A percentile compares a stretch with the other conserved stretches of the same genome.
Evolutionary conservation across 805 yeast genomes (phyloP).

Genomic region (Pichia deserticola): DNA sequence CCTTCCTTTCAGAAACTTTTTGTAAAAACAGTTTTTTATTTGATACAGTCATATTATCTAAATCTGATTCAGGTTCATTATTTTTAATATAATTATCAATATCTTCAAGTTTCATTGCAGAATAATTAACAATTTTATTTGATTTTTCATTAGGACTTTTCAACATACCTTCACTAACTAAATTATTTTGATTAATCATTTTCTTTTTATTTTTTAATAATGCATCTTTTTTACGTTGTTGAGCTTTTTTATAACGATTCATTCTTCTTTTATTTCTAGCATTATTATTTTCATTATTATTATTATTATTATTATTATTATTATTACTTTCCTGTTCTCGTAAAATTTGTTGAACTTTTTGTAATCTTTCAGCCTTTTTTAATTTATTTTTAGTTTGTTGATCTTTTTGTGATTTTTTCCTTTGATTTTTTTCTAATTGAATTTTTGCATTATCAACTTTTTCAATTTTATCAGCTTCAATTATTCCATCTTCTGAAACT

Average conservation of each 20-base stretch:
- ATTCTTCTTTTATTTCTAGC: neutral
- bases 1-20: too few relatives aligned
- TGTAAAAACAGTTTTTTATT: too few relatives aligned
- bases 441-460: neutral
- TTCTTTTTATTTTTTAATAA: neutral
- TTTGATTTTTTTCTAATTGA: neutral
- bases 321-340: neutral
- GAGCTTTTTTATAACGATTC: neutral
- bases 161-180: too few relatives aligned
- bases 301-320: neutral
- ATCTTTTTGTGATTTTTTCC: neutral
- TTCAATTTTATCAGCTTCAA: slow-evolving; percentile 1
- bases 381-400: too few relatives aligned
- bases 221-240: neutral
- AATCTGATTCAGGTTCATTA: too few relatives aligned
- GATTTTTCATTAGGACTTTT: neutral
- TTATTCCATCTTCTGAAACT: slow-evolving; percentile 4
- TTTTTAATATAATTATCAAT: too few relatives aligned
- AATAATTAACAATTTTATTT: too few relatives aligned
- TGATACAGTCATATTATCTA: too few relatives aligned
- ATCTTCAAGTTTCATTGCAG: too few relatives aligned
- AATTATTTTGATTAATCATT: neutral
- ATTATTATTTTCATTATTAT: neutral
- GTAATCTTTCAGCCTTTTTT: too few relatives aligned
- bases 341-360: neutral